Evolutionary conservation across 2,329 filamentous ascomycete species (phyloP).

Genomic region (Fusarium acutatum): DNA sequence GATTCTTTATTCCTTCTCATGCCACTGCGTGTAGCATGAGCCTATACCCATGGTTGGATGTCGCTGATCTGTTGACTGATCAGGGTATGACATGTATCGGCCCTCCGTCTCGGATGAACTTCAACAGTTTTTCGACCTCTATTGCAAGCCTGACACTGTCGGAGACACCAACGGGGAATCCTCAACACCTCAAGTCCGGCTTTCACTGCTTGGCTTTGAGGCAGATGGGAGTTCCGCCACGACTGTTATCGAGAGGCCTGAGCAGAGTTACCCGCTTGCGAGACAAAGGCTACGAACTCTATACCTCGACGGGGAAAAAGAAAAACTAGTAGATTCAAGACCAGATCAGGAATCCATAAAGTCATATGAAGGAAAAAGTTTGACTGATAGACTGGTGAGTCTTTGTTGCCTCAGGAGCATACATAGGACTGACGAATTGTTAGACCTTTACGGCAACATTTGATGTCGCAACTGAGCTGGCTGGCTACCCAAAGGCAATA

Average conservation of each 20-base stretch:
- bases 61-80: not conserved
- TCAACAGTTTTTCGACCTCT: not conserved
- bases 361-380: not conserved
- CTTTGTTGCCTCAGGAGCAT: not conserved
- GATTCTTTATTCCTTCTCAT: not conserved
- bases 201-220: not conserved
- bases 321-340: fast-evolving
- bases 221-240: not conserved
- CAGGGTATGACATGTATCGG: not conserved
- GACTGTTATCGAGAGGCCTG: not conserved
- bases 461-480: not conserved
- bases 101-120: not conserved
- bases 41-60: no score
- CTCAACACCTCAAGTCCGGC: not conserved
- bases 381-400: not conserved
- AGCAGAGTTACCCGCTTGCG: not conserved
- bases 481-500: not conserved
- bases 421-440: not conserved
- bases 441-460: not conserved
- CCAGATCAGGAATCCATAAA: not conserved
- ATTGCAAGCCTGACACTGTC: not conserved
- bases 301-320: not conserved
- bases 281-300: not conserved
- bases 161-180: not conserved
- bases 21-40: fast-evolving